phyloP scores from a whole-genome alignment of 2,329 filamentous ascomycete genomes.

The Ophiocordyceps australis region DNA sequence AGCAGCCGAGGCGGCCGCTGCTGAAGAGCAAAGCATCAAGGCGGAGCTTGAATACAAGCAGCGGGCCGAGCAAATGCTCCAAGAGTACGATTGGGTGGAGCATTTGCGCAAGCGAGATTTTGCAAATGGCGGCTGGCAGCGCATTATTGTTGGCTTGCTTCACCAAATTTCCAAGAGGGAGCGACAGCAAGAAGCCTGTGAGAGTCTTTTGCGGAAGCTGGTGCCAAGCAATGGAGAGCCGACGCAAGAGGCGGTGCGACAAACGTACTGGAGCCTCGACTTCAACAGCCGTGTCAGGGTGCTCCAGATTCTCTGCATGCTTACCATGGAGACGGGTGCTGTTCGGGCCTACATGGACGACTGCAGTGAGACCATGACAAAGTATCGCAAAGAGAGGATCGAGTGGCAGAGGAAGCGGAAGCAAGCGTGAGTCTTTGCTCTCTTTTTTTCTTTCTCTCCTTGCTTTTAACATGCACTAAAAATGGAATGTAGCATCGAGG shows the following conservation, averaged over 20 bases:
- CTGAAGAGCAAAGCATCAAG: slow-evolving; percentile 27
- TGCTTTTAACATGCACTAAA: too few species aligned
- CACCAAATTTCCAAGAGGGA: slow-evolving; percentile 69
- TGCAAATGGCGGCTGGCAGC: slow-evolving; percentile 74
- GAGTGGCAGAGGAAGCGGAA: slow-evolving; percentile 70
- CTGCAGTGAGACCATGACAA: slow-evolving; percentile 86
- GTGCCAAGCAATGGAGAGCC: slow-evolving; percentile 62
- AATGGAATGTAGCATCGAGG: slow-evolving; percentile 55
- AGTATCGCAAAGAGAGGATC: slow-evolving; percentile 88
- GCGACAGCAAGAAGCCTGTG: slow-evolving; percentile 51
- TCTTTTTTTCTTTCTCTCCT: neutral
- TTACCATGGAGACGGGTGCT: slow-evolving; percentile 72
- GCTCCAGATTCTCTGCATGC: slow-evolving; percentile 70
- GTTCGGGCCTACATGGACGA: slow-evolving; percentile 81
- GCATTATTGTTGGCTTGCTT: slow-evolving; percentile 73
- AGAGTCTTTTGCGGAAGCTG: slow-evolving; percentile 64
- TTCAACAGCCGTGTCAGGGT: slow-evolving; percentile 67
- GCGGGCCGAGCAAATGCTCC: slow-evolving; percentile 59
- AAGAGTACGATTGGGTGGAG: slow-evolving; percentile 67
- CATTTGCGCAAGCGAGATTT: slow-evolving; percentile 72
- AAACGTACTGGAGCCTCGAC: slow-evolving; percentile 59
- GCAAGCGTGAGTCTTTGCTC: slow-evolving; percentile 30
- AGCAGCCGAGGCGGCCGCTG: slow-evolving; percentile 38
- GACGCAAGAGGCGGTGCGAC: slow-evolving; percentile 52
- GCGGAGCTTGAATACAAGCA: slow-evolving; percentile 35